Conservation (phyloP, 2,329 filamentous ascomycete species). For the Apiospora arundinis region DNA sequence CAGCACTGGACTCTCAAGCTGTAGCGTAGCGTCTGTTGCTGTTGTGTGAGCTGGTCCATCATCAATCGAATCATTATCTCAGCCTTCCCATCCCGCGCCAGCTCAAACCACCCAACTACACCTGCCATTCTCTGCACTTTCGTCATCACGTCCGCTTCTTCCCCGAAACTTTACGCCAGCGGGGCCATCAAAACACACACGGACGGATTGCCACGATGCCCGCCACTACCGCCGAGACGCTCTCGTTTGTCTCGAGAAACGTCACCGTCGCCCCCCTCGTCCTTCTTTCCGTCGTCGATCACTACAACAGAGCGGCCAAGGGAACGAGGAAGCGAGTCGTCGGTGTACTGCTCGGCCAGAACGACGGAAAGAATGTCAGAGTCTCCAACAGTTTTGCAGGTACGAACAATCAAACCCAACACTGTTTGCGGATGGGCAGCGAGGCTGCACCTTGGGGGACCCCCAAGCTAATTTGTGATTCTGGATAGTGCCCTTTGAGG, state of each 20-base stretch:
- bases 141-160: constrained; percentile 24
- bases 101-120: constrained; percentile 18
- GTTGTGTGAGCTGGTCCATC: constrained; percentile 19
- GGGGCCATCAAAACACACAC: constrained; percentile 4
- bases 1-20: constrained; percentile 29
- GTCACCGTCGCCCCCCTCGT: constrained; percentile 98
- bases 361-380: constrained; percentile 93
- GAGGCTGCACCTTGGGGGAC: not conserved
- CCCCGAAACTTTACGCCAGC: not conserved
- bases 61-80: constrained; percentile 21
- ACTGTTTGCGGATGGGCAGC: not conserved
- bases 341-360: constrained; percentile 92
- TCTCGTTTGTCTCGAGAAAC: constrained; percentile 91
- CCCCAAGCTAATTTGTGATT: constrained; percentile 16
- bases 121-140: constrained; percentile 20
- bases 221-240: constrained; percentile 93
- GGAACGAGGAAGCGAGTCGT: constrained; percentile 88
- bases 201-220: constrained; percentile 69
- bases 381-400: constrained; percentile 99
- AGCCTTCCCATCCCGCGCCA: constrained; percentile 26
- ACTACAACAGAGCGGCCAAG: constrained; percentile 94
- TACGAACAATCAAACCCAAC: constrained; percentile 50
- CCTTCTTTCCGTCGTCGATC: constrained; percentile 96
- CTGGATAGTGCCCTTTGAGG: constrained; percentile 91
- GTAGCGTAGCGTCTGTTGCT: not conserved